Evolutionary conservation across 2,329 filamentous ascomycete genomes (phyloP).

Genomic region (Xylaria digitata): DNA sequence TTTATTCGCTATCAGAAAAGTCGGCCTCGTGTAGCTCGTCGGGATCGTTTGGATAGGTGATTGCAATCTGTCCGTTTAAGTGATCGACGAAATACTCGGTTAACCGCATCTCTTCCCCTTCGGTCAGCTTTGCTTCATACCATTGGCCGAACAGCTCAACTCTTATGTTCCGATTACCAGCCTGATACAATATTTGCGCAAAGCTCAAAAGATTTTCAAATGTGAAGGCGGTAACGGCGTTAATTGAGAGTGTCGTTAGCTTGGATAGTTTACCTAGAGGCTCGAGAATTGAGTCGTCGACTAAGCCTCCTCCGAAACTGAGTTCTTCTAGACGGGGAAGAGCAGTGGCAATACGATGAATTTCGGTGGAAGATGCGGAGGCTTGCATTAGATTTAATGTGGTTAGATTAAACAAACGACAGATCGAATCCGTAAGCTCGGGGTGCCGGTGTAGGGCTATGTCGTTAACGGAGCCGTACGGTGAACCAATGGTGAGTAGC

Average conservation of each 20-base stretch:
- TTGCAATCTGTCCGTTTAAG: constrained; percentile 51
- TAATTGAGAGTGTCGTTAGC: constrained; percentile 65
- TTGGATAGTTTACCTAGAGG: constrained; percentile 53
- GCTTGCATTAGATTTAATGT: constrained; percentile 64
- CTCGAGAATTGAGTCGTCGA: constrained; percentile 59
- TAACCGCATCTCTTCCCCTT: constrained; percentile 45
- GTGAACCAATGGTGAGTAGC: constrained; percentile 43
- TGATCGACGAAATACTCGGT: constrained; percentile 40
- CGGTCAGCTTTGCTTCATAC: constrained; percentile 45
- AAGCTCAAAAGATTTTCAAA: constrained; percentile 60
- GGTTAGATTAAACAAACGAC: constrained; percentile 61
- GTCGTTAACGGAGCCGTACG: constrained; percentile 59
- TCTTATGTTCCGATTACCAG: constrained; percentile 47
- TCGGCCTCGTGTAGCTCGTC: constrained; percentile 54
- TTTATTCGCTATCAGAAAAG: constrained; percentile 47
- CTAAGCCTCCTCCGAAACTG: constrained; percentile 65
- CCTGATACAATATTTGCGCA: constrained; percentile 51
- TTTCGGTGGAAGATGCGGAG: constrained; percentile 61
- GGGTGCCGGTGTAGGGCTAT: constrained; percentile 54
- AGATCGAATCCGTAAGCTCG: constrained; percentile 56
- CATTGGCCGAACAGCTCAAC: constrained; percentile 52
- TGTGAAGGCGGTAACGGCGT: constrained; percentile 66
- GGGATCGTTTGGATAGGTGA: constrained; percentile 50
- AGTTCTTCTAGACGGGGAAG: constrained; percentile 66
- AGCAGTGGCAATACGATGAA: constrained; percentile 58